These are phyloP conservation scores for Pseudotsuga menziesii DNA, from an alignment of 75 land plant genomes.

Conservation along the genomic window DNA sequence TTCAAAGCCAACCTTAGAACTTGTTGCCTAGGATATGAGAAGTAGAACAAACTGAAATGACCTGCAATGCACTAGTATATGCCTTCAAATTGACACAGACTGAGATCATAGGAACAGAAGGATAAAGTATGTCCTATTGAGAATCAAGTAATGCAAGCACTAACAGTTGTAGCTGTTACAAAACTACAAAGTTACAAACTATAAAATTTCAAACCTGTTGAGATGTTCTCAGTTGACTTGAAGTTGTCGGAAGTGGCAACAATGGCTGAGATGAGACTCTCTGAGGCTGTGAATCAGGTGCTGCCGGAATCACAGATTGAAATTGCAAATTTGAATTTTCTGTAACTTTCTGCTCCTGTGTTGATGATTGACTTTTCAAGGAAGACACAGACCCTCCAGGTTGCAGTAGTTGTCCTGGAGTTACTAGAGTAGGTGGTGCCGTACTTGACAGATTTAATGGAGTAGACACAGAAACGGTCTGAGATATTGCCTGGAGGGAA, in stretches of 20 bases:
- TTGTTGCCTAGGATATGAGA: too few relatives aligned
- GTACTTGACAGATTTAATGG: constrained; percentile 16
- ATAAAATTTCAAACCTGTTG: background rate
- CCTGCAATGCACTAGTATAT: too few relatives aligned
- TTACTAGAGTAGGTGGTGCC: constrained; percentile 33
- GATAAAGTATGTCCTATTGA: too few relatives aligned
- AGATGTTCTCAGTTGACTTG: constrained; percentile 6
- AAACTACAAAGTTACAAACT: background rate
- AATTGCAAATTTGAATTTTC: constrained; percentile 12
- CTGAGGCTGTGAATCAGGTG: constrained; percentile 29
- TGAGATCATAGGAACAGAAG: too few relatives aligned
- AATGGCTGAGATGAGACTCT: constrained; percentile 33
- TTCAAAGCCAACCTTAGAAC: too few relatives aligned
- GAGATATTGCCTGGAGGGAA: constrained; percentile 23
- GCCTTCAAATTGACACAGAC: too few relatives aligned
- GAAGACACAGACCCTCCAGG: constrained; percentile 13
- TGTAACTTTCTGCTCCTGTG: constrained; percentile 3
- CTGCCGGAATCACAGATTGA: constrained; percentile 8
- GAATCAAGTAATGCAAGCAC: too few relatives aligned
- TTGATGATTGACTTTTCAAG: background rate
- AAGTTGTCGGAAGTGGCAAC: constrained; percentile 50
- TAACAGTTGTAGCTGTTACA: background rate
- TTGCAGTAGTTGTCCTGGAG: constrained; percentile 53
- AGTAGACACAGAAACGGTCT: constrained; percentile 21
- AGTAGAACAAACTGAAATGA: too few relatives aligned